Evolutionary conservation across 192 early-diverging fungal species (phyloP).

Genomic region (Podila verticillata): DNA sequence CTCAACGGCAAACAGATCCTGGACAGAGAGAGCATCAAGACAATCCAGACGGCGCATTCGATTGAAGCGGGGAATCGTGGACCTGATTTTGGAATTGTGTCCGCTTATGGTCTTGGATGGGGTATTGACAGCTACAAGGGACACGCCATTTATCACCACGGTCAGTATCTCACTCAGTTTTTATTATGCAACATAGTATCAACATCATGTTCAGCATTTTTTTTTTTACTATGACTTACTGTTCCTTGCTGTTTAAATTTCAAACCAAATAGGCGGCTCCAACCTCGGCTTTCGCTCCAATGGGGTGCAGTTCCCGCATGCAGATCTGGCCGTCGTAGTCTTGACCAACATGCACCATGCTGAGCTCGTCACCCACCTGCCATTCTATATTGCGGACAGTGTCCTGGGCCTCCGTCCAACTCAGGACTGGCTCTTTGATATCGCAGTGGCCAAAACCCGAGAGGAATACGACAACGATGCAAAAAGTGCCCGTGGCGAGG

Average conservation of each 20-base stretch:
- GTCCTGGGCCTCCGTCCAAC: constrained; percentile 12
- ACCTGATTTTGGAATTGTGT: background rate
- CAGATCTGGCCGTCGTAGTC: constrained; percentile 3
- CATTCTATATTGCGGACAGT: constrained; percentile 17
- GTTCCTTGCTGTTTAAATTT: background rate
- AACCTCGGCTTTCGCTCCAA: constrained; percentile 12
- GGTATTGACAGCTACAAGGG: constrained; percentile 1
- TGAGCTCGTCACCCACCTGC: background rate
- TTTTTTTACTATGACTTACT: too few relatives aligned
- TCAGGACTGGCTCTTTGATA: constrained; percentile 21
- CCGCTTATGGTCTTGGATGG: constrained; percentile 1
- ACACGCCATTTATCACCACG: background rate
- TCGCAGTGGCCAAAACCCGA: background rate
- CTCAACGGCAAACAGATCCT: constrained; percentile 8
- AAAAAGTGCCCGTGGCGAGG: background rate
- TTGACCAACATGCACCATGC: too few relatives aligned
- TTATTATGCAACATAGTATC: background rate
- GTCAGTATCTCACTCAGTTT: background rate
- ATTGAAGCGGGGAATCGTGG: background rate
- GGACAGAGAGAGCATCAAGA: constrained; percentile 6
- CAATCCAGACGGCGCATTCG: background rate
- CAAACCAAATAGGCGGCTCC: background rate
- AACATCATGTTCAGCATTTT: background rate
- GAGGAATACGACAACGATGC: background rate
- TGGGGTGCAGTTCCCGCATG: constrained; percentile 1